phyloP scores from a whole-genome alignment of 805 yeast genomes.

The Wickerhamiella cacticola region DNA sequence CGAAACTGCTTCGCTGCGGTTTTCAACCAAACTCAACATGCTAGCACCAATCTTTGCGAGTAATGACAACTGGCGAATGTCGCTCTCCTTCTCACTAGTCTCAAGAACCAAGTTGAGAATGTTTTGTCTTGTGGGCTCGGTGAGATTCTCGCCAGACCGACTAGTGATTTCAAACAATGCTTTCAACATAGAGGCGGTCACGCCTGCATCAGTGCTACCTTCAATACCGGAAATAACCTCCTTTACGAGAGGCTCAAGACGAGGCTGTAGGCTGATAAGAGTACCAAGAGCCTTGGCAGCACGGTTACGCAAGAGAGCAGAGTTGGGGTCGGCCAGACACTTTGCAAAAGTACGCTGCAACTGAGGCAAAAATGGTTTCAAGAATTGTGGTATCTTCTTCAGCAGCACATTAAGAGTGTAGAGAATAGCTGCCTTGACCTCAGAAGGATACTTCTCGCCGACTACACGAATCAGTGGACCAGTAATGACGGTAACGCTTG shows the following conservation, averaged over 20 bases:
- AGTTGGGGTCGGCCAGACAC: slow-evolving; percentile 66
- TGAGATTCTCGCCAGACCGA: slow-evolving; percentile 67
- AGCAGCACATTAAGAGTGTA: slow-evolving; percentile 70
- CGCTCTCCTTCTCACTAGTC: slow-evolving; percentile 45
- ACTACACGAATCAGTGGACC: slow-evolving; percentile 97
- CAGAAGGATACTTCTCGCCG: slow-evolving; percentile 87
- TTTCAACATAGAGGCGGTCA: slow-evolving; percentile 62
- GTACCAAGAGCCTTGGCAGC: slow-evolving; percentile 88
- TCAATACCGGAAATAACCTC: slow-evolving; percentile 64
- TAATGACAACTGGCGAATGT: slow-evolving; percentile 17
- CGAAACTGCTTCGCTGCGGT: slow-evolving; percentile 27
- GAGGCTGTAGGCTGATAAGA: slow-evolving; percentile 75
- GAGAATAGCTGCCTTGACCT: slow-evolving; percentile 88
- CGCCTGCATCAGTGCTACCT: slow-evolving; percentile 51
- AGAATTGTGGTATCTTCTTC: slow-evolving; percentile 72
- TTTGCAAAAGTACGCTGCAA: slow-evolving; percentile 93
- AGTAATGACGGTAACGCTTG: slow-evolving; percentile 83
- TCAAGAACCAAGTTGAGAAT: slow-evolving; percentile 65
- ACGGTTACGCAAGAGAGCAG: slow-evolving; percentile 60
- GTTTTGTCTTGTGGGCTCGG: slow-evolving; percentile 55
- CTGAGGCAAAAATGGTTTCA: slow-evolving; percentile 94
- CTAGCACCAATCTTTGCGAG: slow-evolving; percentile 37
- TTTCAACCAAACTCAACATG: slow-evolving; percentile 25
- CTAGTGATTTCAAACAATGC: slow-evolving; percentile 73
- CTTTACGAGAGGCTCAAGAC: slow-evolving; percentile 83